Evolutionary conservation across 1,284 basidiomycete genomes (phyloP).

Genomic region (Papiliotrema fonsecae): DNA sequence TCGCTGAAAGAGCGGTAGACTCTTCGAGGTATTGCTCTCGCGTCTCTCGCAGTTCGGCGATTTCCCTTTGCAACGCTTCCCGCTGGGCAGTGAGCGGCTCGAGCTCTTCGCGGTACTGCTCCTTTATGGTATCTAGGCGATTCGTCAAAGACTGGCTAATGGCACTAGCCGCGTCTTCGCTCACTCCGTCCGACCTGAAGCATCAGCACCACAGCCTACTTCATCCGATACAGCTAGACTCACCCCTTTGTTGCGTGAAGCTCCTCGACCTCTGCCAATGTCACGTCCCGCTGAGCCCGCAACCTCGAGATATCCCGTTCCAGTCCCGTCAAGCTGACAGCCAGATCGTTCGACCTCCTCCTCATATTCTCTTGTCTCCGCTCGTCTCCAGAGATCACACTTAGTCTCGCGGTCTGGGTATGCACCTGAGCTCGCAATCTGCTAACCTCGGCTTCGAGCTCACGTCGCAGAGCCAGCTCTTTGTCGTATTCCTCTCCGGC

Average conservation of each 20-base stretch:
- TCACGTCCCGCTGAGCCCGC: conserved; percentile 82
- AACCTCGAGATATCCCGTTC: conserved; percentile 83
- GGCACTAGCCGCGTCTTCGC: conserved; percentile 34
- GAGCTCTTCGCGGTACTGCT: conserved; percentile 80
- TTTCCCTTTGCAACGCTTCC: conserved; percentile 73
- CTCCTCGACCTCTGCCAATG: conserved; percentile 84
- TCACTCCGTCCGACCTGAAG: conserved; percentile 11
- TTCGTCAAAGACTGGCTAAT: conserved; percentile 71
- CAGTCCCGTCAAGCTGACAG: conserved; percentile 67
- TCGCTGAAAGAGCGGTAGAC: conserved; percentile 78
- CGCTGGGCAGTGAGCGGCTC: conserved; percentile 75
- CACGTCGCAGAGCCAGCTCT: conserved; percentile 77
- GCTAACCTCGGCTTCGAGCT: conserved; percentile 86
- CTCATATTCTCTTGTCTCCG: conserved; percentile 71
- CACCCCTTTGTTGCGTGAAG: conserved; percentile 68
- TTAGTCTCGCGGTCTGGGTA: conserved; percentile 81
- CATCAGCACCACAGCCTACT: conserved; percentile 1
- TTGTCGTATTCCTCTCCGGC: conserved; percentile 91
- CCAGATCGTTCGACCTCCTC: conserved; percentile 72
- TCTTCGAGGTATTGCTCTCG: conserved; percentile 86
- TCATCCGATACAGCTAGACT: conserved; percentile 15
- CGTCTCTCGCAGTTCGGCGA: conserved; percentile 78
- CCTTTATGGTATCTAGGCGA: conserved; percentile 84
- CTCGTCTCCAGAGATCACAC: conserved; percentile 72
- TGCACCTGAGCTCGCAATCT: conserved; percentile 77